These are phyloP conservation scores for Salix viminalis DNA, from an alignment of 345 rosid species.

Conservation along the genomic window DNA sequence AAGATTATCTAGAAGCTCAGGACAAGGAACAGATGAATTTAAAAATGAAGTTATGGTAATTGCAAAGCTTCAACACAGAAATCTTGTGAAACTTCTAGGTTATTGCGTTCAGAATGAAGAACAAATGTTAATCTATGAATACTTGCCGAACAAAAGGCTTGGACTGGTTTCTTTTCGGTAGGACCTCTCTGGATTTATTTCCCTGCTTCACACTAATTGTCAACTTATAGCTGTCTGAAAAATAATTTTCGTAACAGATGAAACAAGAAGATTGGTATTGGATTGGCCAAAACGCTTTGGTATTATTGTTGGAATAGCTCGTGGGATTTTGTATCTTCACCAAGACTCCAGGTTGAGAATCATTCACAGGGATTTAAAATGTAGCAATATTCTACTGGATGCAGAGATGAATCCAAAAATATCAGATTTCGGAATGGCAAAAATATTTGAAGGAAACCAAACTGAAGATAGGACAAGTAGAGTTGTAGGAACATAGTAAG, in stretches of 20 bases:
- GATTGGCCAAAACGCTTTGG: constrained; percentile 53
- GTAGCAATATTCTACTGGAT: constrained; percentile 60
- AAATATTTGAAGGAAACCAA: constrained; percentile 47
- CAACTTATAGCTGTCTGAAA: background rate
- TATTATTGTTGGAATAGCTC: constrained; percentile 52
- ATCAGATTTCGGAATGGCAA: constrained; percentile 64
- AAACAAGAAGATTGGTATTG: constrained; percentile 24
- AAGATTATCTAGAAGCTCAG: background rate
- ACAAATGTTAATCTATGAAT: constrained; percentile 72
- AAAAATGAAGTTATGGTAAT: constrained; percentile 11
- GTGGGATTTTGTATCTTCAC: constrained; percentile 67
- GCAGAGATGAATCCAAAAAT: constrained; percentile 49
- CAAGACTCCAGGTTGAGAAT: constrained; percentile 66
- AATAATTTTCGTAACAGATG: constrained; percentile 23
- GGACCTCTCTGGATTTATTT: background rate
- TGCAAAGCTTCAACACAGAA: constrained; percentile 12
- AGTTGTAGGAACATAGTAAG: constrained; percentile 73
- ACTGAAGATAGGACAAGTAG: constrained; percentile 46
- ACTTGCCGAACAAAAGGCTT: constrained; percentile 37
- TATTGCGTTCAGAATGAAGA: constrained; percentile 41
- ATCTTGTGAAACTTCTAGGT: constrained; percentile 11
- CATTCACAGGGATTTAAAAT: constrained; percentile 26
- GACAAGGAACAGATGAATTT: constrained; percentile 10
- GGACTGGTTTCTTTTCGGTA: constrained; percentile 61
- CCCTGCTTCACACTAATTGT: background rate